Conservation (phyloP, 345 rosid genomes). For the Turritis glabra region DNA sequence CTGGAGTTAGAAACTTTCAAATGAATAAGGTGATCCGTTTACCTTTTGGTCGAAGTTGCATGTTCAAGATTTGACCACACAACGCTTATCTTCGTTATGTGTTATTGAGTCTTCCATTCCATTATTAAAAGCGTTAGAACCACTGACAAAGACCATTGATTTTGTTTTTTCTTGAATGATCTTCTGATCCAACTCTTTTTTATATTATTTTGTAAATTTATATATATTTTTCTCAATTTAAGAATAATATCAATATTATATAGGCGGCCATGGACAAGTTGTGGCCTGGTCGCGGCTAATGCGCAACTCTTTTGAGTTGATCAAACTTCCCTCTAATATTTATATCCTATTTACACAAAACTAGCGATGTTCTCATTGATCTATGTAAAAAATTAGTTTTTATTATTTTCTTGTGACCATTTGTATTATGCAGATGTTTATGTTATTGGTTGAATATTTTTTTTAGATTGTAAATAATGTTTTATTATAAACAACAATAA, state of each 20-base stretch:
- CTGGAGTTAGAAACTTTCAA: constrained; percentile 21
- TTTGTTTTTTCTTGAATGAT: not conserved
- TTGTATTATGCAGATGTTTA: not conserved
- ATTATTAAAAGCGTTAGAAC: constrained; percentile 6
- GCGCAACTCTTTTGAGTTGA: not conserved
- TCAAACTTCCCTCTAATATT: not conserved
- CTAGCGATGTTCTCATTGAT: not conserved
- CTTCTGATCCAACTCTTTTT: not conserved
- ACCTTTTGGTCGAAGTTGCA: constrained; percentile 27
- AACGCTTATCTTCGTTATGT: not conserved
- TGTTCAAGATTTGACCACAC: constrained; percentile 28
- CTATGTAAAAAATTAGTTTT: no score
- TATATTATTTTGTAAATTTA: not conserved
- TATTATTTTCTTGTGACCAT: no score
- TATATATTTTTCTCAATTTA: not conserved
- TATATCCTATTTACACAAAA: not conserved
- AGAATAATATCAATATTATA: not conserved
- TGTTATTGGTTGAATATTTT: no score
- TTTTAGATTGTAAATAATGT: no score
- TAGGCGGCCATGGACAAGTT: not conserved
- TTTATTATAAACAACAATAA: no score
- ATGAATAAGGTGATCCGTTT: constrained; percentile 11
- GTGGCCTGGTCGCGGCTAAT: not conserved
- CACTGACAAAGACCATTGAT: constrained; percentile 7
- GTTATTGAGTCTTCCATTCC: not conserved